Evolutionary conservation across 768 basidiomycete genomes (phyloP), one percentile per base, ranked within the genome.

Genomic region (Russula sp.): DNA sequence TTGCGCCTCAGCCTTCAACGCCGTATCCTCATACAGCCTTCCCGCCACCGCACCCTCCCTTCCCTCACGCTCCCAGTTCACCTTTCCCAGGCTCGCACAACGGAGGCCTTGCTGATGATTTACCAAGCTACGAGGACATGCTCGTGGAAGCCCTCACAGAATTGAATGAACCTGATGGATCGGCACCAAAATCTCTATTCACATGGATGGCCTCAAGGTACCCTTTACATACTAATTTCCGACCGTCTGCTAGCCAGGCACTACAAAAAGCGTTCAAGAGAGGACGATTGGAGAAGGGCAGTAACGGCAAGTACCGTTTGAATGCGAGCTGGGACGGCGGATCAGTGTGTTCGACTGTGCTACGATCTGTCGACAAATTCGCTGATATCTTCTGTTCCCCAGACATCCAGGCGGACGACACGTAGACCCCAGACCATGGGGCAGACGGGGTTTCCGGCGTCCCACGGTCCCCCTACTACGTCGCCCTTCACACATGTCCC

Each of bases 121-220:
- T 94, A 54, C 91, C 91, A 7, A 89, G 87, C 66, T 94, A 94
- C 61, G 91, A 94, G 70, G 91, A 94, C 65, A 94, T 94, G 92
- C 89, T 94, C 18, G 88, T 87, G 11, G 88, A 89, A 70, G 91
- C 90, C 0, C 75, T 94, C 31, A 74, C 77, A 14, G 87, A 86
- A 59, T 79, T 82, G 48, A 77, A 75, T 7, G 89, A 91, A 61
- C 78, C 84, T 1, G 88, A 94, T 51, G 92, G 92, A 18, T 82
- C 83, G 59, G 86, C 86, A 7, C 92, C 92, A n/a, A 93, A 90
- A 72, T 84, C 85, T 63, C 70, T 94, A 35, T 94, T 91, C 71
- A 76, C 82, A 6, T 91, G 88, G 88, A 94, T 94, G 88, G 86
- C 86, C 4, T 77, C 82, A 35, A 81, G 83, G 44, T 94, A 91